Percentiles rank a stretch among this genome's conserved stretches.
Conservation (phyloP, 495 filamentous ascomycete genomes). For the Xylaria flabelliformis region DNA sequence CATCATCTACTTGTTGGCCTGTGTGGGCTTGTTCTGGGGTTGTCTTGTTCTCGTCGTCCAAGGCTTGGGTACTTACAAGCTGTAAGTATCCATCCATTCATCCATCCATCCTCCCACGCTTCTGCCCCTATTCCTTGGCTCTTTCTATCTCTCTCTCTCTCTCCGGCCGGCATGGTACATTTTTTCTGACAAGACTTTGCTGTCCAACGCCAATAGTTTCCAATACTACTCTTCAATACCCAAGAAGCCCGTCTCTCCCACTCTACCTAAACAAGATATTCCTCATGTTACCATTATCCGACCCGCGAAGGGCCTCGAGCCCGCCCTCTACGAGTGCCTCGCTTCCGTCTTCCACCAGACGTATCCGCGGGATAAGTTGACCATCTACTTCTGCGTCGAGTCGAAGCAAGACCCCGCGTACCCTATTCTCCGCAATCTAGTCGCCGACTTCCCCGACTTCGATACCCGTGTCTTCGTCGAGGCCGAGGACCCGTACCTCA, state of each 20-base stretch:
- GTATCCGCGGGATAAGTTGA: constrained; percentile 80
- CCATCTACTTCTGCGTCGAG: constrained; percentile 82
- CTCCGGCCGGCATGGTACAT: not conserved
- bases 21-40: constrained; percentile 57
- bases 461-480: constrained; percentile 83
- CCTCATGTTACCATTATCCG: constrained; percentile 94
- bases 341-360: constrained; percentile 85
- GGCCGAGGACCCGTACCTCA: constrained; percentile 80
- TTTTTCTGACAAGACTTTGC: not conserved
- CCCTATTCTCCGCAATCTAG: constrained; percentile 70
- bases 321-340: constrained; percentile 88
- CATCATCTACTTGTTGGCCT: constrained; percentile 49
- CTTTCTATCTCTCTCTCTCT: not conserved
- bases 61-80: constrained; percentile 55
- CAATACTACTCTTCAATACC: constrained; percentile 56
- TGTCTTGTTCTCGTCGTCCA: constrained; percentile 56
- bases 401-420: constrained; percentile 80
- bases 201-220: constrained; percentile 47
- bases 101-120: constrained; percentile 11
- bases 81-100: constrained; percentile 48
- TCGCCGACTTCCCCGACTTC: constrained; percentile 73
- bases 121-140: not conserved
- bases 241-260: constrained; percentile 50
- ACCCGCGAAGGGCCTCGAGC: constrained; percentile 91
- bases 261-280: constrained; percentile 51